Conservation (phyloP, 2,329 filamentous ascomycete genomes). For the Fusarium denticulatum region DNA sequence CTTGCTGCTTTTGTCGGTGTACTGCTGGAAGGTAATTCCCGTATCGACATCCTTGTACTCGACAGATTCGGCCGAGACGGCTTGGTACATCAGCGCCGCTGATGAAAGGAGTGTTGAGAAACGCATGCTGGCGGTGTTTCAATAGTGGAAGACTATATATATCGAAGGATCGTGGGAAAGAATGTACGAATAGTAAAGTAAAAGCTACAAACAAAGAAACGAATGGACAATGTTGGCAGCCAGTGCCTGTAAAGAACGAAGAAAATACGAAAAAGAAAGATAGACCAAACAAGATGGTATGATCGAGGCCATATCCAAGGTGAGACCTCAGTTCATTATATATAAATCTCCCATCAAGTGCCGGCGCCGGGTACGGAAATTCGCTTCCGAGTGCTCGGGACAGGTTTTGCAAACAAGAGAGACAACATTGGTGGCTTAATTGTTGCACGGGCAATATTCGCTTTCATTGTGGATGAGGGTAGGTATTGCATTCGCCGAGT, state of each 20-base stretch:
- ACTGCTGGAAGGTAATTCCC: conserved; percentile 64
- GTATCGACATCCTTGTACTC: conserved; percentile 58
- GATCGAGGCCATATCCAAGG: neutral
- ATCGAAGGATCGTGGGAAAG: conserved; percentile 1
- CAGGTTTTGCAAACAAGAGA: conserved; percentile 13
- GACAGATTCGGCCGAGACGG: conserved; percentile 18
- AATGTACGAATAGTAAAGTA: neutral
- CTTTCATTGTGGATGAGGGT: conserved; percentile 13
- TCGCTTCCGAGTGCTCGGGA: conserved; percentile 23
- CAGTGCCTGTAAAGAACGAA: conserved; percentile 34
- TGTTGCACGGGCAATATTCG: conserved; percentile 21
- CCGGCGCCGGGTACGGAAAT: neutral
- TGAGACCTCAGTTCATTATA: conserved; percentile 5
- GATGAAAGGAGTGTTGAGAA: conserved; percentile 30
- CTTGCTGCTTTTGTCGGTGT: conserved; percentile 54
- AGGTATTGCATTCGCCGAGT: neutral
- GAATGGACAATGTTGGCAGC: conserved; percentile 29
- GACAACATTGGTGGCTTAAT: conserved; percentile 24
- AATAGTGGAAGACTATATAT: neutral
- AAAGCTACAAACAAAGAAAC: conserved; percentile 10
- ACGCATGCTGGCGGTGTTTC: conserved; percentile 22
- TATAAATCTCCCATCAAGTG: neutral
- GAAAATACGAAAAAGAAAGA: conserved; percentile 5
- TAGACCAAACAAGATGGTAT: conserved; percentile 19
- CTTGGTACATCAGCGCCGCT: conserved; percentile 33